Percentiles rank a stretch among this genome's conserved stretches.
phyloP scores from a whole-genome alignment of 192 early-diverging fungal species.

The Backusella sp. region DNA sequence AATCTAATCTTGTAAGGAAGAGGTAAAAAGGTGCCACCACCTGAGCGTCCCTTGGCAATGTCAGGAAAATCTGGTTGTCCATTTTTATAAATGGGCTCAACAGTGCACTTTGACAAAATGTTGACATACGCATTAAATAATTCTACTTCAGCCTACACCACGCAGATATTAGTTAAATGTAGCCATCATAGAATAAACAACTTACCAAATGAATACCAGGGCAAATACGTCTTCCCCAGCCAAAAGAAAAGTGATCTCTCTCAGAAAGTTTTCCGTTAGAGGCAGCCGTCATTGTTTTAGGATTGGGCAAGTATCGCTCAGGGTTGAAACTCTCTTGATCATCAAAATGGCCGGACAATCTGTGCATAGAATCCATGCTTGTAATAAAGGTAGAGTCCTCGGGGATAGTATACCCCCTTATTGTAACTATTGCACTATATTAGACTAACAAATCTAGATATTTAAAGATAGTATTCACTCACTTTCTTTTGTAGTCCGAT shows the following conservation, averaged over 20 bases:
- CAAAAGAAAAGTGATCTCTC: conserved; percentile 16
- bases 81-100: not conserved
- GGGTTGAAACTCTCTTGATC: conserved; percentile 50
- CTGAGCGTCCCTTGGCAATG: too few relatives aligned
- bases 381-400: conserved; percentile 45
- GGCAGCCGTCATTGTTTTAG: conserved; percentile 8
- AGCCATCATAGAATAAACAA: not conserved
- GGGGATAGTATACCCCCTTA: conserved; percentile 45
- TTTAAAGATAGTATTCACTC: not conserved
- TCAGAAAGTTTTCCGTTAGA: conserved; percentile 15
- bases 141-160: conserved; percentile 1
- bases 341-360: conserved; percentile 25
- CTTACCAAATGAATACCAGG: not conserved
- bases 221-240: conserved; percentile 11
- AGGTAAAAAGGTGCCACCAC: not conserved
- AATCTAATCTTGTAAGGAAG: not conserved
- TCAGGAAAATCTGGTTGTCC: not conserved
- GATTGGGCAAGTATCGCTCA: conserved; percentile 26
- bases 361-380: conserved; percentile 47
- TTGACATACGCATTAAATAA: not conserved
- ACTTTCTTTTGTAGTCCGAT: not conserved
- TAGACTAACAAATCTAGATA: not conserved
- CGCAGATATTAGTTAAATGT: not conserved
- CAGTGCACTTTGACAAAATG: not conserved
- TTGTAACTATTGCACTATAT: not conserved